phyloP scores from a whole-genome alignment of 257 asterid genomes.

The Solanum chilense region DNA sequence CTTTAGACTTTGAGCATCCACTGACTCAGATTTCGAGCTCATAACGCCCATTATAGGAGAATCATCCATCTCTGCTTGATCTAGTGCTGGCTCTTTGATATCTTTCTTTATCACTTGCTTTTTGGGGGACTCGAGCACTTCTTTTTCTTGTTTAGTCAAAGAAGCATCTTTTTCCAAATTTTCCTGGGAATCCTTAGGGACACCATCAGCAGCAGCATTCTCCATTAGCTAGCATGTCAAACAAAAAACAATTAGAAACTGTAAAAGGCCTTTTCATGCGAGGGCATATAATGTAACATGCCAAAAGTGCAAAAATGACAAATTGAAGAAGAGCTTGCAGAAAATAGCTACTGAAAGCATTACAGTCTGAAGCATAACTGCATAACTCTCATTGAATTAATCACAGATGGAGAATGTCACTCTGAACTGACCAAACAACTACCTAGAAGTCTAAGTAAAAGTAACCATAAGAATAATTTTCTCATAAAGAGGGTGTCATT shows the following conservation, averaged over 20 bases:
- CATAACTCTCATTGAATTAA: neutral
- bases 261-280: neutral
- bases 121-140: constrained; percentile 21
- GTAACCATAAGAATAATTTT: neutral
- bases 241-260: constrained; percentile 9
- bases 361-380: neutral
- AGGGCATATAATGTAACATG: neutral
- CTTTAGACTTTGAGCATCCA: constrained; percentile 24
- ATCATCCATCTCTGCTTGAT: constrained; percentile 52
- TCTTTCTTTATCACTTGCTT: constrained; percentile 29
- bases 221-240: constrained; percentile 49
- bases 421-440: neutral
- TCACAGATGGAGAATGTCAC: neutral
- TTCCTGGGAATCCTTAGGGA: constrained; percentile 18
- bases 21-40: constrained; percentile 34
- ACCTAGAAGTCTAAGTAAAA: neutral
- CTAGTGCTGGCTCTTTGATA: constrained; percentile 19
- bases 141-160: constrained; percentile 26
- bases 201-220: constrained; percentile 21
- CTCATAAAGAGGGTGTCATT: neutral
- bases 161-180: constrained; percentile 11
- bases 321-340: neutral
- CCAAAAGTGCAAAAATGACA: neutral
- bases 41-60: constrained; percentile 90
- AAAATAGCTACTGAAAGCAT: neutral